phyloP scores from a whole-genome alignment of 1,139 yeast genomes.

The Protomyces pachydermus region DNA sequence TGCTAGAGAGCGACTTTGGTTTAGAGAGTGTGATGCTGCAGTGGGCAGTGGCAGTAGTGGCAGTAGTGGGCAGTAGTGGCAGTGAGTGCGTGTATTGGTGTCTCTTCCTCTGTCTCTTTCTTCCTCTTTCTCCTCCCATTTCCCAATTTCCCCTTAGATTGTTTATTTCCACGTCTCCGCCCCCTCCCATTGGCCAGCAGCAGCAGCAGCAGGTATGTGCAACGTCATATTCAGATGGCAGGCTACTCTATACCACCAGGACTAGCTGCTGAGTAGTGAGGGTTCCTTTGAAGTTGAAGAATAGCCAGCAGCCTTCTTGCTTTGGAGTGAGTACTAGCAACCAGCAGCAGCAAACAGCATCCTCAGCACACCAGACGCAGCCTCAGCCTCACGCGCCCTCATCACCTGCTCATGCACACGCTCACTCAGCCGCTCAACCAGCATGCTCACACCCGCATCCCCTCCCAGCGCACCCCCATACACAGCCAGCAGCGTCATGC shows the following conservation, averaged over 20 bases:
- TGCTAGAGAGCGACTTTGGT: background rate
- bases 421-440: slow-evolving; percentile 55
- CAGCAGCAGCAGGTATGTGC: too few relatives aligned
- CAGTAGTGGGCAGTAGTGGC: background rate
- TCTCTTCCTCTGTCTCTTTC: background rate
- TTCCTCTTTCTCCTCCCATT: too few relatives aligned
- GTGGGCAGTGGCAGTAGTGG: background rate
- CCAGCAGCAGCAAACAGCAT: slow-evolving; percentile 46
- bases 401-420: slow-evolving; percentile 60
- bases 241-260: too few relatives aligned
- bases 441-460: slow-evolving; percentile 74
- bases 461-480: slow-evolving; percentile 44
- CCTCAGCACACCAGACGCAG: slow-evolving; percentile 89
- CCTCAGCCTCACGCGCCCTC: slow-evolving; percentile 81
- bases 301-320: too few relatives aligned
- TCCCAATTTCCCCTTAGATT: too few relatives aligned
- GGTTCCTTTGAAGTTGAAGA: too few relatives aligned
- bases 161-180: too few relatives aligned
- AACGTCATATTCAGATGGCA: too few relatives aligned
- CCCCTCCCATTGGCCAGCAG: too few relatives aligned
- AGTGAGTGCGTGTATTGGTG: background rate
- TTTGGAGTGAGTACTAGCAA: too few relatives aligned
- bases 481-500: slow-evolving; percentile 54
- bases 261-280: too few relatives aligned
- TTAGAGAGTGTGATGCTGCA: background rate